Evolutionary conservation across 2,329 filamentous ascomycete species (phyloP), one percentile per base, ranked within the genome.

Genomic region (Emmonsiellopsis sp.): DNA sequence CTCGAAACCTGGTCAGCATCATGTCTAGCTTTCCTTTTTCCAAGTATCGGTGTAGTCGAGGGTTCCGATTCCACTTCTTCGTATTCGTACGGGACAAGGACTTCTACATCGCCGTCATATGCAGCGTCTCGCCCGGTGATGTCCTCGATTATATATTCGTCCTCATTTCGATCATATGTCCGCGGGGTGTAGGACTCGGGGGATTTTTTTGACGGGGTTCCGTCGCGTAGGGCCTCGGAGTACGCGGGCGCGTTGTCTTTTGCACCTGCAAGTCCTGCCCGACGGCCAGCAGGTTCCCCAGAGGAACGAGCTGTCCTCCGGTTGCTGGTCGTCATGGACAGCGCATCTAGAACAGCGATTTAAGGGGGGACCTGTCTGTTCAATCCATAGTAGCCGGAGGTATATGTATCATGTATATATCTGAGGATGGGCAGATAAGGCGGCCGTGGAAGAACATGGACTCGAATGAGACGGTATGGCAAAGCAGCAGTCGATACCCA

Each of bases 51-150:
- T 20, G 50, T 30, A 15, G 15, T 30, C 45, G 38, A 13, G 8
- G 54, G 52, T 11, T 62, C 62, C 4, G 60, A 60, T 10, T 63
- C 62, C 10, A 57, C 52, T 47, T 66, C 64, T 43, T 66, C 64
- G 43, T 64, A 65, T 44, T 61, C 56, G 52, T 73, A 73, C 13
- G 73, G 72, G 16, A 59, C 63, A 16, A 73, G 58, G 3, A 69
- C 61, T 52, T 68, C 62, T 10, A 62, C 56, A 50, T 65, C 58
- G 5, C 58, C 61, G 52, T 66, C 59, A 32, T 69, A 68, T 7
- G 63, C 63, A 52, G 63, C 59, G 47, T 67, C 64, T 51, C 64
- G 60, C 10, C 55, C 50, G 9, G 58, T 54, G 20, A 65, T 52
- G 44, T 66, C 64, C 49, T 66, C 63, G 15, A 65, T 50, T 20